Percentiles rank a stretch among this genome's conserved stretches.
Evolutionary conservation across 2,329 filamentous ascomycete species (phyloP).

Genomic region (Arthrobotrys sinensis): DNA sequence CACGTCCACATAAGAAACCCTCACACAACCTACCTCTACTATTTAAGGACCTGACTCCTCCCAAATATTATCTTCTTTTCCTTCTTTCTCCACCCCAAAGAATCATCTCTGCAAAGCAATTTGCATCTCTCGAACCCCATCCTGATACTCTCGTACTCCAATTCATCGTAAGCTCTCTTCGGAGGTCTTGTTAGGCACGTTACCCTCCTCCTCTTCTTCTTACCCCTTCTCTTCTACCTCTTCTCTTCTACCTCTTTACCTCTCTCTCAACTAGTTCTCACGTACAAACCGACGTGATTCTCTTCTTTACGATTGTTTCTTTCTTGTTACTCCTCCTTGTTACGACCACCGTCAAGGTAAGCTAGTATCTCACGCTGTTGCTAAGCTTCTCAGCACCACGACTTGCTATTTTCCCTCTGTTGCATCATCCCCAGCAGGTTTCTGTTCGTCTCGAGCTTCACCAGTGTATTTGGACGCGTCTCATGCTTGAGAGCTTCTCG

Average conservation of each 20-base stretch:
- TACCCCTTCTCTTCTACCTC: not conserved
- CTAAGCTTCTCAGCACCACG: not conserved
- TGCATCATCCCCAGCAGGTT: not conserved
- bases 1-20: not conserved
- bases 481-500: not conserved
- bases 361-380: not conserved
- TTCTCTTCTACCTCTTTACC: not conserved
- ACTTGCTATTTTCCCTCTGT: not conserved
- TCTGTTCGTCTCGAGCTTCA: not conserved
- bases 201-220: conserved; percentile 9
- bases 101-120: conserved; percentile 1
- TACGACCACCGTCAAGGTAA: conserved; percentile 11
- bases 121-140: conserved; percentile 14
- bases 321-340: not conserved
- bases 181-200: conserved; percentile 7
- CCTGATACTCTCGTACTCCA: not conserved
- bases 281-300: conserved; percentile 52
- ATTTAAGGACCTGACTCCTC: conserved; percentile 20
- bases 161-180: conserved; percentile 10
- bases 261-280: conserved; percentile 31
- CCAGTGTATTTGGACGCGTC: not conserved
- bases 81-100: conserved; percentile 32
- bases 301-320: conserved; percentile 27
- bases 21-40: not conserved
- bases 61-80: conserved; percentile 7